Evolutionary conservation across 768 basidiomycete genomes (phyloP), one percentile per base, ranked within the genome.

Genomic region (Lactarius sanguifluus): DNA sequence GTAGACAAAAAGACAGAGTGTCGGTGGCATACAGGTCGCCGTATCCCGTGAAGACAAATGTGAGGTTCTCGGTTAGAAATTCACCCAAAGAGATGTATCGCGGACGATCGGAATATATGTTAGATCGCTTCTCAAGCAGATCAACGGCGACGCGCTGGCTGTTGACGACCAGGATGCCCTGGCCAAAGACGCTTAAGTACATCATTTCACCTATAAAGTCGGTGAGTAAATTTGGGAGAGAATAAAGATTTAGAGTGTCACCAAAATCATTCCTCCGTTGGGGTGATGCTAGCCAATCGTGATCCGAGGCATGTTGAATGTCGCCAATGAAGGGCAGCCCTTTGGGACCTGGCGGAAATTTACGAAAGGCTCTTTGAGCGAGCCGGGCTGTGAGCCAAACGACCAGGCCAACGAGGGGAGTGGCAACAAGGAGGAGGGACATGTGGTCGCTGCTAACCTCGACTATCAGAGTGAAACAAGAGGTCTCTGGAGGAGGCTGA

Each of bases 41-140:
- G n/a, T 45, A 45, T 45, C 45, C 13, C 45, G 45, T 45, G n/a
- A 45, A 45, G 45, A 45, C 45, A n/a, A 45, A 45, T 45, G 45
- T 9, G 45, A 45, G 45, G n/a, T n/a, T 4, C 20, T n/a, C 45
- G 4, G 45, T 45, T n/a, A n/a, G 20, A n/a, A 45, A 45, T 45
- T 45, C 45, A 4, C 45, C 8, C 45, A 45, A 4, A 9, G 45
- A 45, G n/a, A 45, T 45, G 45, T 45, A 45, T n/a, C 9, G 20
- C 9, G 45, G 45, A 0, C 45, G 18, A n/a, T 45, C 45, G 6
- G 45, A 45, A 47, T 47, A 47, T 20, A 47, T 47, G 9, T 15
- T n/a, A 0, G 45, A 47, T n/a, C 45, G 45, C 3, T 50, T 50
- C 23, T 50, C 50, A 50, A 50, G 50, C 1, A 50, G 13, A 15